Evolutionary conservation across 306 rosid genomes (phyloP).

Genomic region (Betula pendula): DNA sequence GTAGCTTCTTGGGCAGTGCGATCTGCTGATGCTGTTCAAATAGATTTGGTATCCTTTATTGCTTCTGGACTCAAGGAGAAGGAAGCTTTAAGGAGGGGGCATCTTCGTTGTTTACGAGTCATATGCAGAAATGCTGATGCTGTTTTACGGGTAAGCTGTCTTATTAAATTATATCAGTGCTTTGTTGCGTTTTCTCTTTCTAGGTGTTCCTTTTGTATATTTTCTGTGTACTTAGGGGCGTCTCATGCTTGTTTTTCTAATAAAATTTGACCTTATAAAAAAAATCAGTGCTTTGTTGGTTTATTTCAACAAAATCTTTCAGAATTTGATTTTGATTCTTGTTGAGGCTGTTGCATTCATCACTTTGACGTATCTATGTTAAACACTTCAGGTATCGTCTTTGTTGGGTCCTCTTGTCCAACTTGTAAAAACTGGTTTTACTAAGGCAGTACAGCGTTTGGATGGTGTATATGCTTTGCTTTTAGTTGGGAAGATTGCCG

Average conservation of each 20-base stretch:
- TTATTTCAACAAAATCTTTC: too few species aligned
- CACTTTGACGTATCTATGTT: conserved; percentile 15
- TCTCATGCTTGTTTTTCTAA: too few species aligned
- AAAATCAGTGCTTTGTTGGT: conserved; percentile 20
- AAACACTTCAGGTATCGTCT: conserved; percentile 55
- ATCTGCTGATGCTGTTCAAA: conserved; percentile 62
- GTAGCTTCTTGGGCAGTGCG: conserved; percentile 79
- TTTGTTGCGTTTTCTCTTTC: too few species aligned
- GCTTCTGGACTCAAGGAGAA: conserved; percentile 94
- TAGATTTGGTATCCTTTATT: conserved; percentile 60
- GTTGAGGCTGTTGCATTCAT: conserved; percentile 13
- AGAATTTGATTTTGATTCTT: conserved; percentile 16
- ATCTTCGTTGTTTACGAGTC: conserved; percentile 65
- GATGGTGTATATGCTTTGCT: conserved; percentile 94
- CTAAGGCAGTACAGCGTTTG: conserved; percentile 88
- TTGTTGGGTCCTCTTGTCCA: conserved; percentile 75
- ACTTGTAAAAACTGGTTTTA: conserved; percentile 94
- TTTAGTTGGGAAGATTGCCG: conserved; percentile 74
- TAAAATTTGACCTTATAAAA: too few species aligned
- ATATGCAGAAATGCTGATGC: conserved; percentile 69
- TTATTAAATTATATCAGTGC: conserved; percentile 21
- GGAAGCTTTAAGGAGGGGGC: conserved; percentile 83
- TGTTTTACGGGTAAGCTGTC: conserved; percentile 55
- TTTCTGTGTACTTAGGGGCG: too few species aligned
- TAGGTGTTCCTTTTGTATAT: too few species aligned